Percentiles rank a stretch among this genome's conserved stretches.
Evolutionary conservation across 2,329 filamentous ascomycete species (phyloP).

Genomic region (Beauveria varroae): DNA sequence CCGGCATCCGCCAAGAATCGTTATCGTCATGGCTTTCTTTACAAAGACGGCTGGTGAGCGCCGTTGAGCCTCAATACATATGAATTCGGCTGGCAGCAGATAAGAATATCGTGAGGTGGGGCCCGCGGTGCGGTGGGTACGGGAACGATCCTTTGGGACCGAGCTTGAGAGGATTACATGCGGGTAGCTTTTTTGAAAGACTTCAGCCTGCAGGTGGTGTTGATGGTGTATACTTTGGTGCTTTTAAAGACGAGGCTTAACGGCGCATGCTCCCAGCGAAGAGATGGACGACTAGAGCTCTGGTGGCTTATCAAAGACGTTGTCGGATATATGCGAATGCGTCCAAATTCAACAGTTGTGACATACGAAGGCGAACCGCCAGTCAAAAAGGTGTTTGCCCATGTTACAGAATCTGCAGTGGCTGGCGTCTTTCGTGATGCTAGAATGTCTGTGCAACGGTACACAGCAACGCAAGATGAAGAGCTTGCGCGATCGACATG

Average conservation of each 20-base stretch:
- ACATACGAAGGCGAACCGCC: no score
- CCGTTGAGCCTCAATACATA: neutral
- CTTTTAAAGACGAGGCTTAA: no score
- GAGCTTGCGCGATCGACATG: conserved; percentile 3
- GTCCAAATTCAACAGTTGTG: no score
- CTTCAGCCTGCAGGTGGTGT: no score
- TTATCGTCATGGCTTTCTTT: no score
- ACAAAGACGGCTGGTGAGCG: neutral
- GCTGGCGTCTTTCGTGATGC: neutral
- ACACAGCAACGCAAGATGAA: neutral
- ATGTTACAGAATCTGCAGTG: neutral
- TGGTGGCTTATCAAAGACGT: neutral
- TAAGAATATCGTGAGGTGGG: conserved; percentile 7
- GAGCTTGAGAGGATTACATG: neutral
- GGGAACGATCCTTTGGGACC: conserved; percentile 5
- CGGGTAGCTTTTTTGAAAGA: neutral
- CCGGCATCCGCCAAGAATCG: no score
- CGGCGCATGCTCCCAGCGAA: no score
- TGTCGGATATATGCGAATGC: neutral
- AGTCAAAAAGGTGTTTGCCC: neutral
- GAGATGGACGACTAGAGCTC: no score
- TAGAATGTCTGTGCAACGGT: neutral
- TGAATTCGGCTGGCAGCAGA: neutral
- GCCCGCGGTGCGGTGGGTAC: neutral
- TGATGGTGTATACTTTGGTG: neutral